Conservation (phyloP, 768 basidiomycete genomes). For the Mycena latifolia region DNA sequence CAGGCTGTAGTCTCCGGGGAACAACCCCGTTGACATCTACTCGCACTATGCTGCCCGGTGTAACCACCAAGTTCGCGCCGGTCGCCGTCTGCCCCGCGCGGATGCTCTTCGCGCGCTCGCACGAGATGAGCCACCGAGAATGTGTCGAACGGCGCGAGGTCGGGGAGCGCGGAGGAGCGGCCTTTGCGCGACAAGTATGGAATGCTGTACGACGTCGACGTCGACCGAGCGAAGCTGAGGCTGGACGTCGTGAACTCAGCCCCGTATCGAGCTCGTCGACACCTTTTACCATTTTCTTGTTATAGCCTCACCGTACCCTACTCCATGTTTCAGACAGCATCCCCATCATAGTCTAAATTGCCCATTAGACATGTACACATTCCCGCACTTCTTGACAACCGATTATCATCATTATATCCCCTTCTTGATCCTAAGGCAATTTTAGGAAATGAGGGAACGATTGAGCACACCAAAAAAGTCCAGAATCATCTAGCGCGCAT, state of each 20-base stretch:
- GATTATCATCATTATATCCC: too few relatives aligned
- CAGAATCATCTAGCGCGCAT: too few relatives aligned
- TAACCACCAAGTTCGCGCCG: constrained; percentile 22
- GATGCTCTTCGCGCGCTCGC: constrained; percentile 55
- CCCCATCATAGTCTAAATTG: too few relatives aligned
- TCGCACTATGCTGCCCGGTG: constrained; percentile 29
- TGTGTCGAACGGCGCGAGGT: constrained; percentile 61
- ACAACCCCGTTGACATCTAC: constrained; percentile 22
- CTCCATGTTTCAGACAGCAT: too few relatives aligned
- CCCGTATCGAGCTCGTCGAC: constrained; percentile 69
- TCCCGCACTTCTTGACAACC: too few relatives aligned
- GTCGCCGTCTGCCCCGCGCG: constrained; percentile 41
- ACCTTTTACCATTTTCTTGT: too few relatives aligned
- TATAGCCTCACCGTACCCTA: too few relatives aligned
- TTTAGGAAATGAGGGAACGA: too few relatives aligned
- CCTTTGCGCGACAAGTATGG: constrained; percentile 48
- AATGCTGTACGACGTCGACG: constrained; percentile 54
- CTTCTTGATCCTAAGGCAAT: too few relatives aligned
- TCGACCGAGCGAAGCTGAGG: constrained; percentile 52
- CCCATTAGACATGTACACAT: too few relatives aligned
- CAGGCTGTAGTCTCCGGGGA: constrained; percentile 32
- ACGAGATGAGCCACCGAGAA: constrained; percentile 65
- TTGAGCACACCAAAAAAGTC: too few relatives aligned
- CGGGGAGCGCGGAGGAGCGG: constrained; percentile 42
- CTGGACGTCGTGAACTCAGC: constrained; percentile 66